These are phyloP conservation scores for Lentinula raphanica DNA, from an alignment of 768 basidiomycete species.

Conservation along the genomic window DNA sequence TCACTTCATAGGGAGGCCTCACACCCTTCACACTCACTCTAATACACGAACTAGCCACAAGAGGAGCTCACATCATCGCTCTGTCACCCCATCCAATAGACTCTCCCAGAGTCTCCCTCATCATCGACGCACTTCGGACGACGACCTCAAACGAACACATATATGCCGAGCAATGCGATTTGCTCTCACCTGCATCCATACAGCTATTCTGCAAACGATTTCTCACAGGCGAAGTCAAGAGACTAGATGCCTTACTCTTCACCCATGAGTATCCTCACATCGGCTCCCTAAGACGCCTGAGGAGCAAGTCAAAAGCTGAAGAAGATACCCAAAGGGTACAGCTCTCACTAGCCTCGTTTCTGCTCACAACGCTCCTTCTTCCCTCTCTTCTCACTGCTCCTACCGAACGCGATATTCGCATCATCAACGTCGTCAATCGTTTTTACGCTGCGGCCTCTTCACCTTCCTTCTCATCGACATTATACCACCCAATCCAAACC, in stretches of 20 bases:
- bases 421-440: constrained; percentile 81
- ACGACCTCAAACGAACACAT: constrained; percentile 72
- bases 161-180: constrained; percentile 75
- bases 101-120: constrained; percentile 46
- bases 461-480: constrained; percentile 25
- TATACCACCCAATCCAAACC: constrained; percentile 18
- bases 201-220: constrained; percentile 67
- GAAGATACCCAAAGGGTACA: constrained; percentile 38
- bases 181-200: constrained; percentile 60
- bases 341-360: constrained; percentile 64
- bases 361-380: constrained; percentile 73
- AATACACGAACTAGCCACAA: constrained; percentile 58
- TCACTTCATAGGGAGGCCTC: constrained; percentile 55
- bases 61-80: constrained; percentile 78
- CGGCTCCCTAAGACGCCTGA: constrained; percentile 36
- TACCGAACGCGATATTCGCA: constrained; percentile 85
- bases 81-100: constrained; percentile 58
- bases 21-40: constrained; percentile 68
- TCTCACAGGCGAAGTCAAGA: constrained; percentile 54
- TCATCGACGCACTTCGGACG: constrained; percentile 62
- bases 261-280: constrained; percentile 72
- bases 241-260: constrained; percentile 76
- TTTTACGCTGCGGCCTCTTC: constrained; percentile 80
- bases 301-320: constrained; percentile 16
- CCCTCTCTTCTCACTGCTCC: constrained; percentile 79